phyloP scores from a whole-genome alignment of 2,329 filamentous ascomycete genomes.

The Aureobasidium musti region DNA sequence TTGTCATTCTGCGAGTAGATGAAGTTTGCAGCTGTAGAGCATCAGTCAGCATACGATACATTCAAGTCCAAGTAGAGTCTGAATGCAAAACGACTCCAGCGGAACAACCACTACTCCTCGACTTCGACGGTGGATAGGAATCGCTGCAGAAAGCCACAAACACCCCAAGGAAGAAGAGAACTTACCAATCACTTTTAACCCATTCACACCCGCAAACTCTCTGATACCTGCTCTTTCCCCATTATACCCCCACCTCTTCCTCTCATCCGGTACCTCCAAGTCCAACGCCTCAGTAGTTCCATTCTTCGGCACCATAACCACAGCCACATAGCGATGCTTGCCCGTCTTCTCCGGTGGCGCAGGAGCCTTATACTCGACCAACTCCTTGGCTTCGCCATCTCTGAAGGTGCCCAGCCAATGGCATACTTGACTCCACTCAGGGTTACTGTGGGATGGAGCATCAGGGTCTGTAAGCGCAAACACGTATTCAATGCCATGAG shows the following conservation, averaged over 20 bases:
- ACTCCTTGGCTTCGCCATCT: conserved; percentile 39
- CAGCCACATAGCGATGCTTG: conserved; percentile 60
- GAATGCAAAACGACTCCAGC: not conserved
- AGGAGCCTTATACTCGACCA: conserved; percentile 56
- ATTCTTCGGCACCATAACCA: conserved; percentile 52
- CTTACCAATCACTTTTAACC: conserved; percentile 51
- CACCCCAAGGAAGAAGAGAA: conserved; percentile 17
- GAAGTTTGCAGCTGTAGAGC: conserved; percentile 46
- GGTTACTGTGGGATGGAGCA: conserved; percentile 56
- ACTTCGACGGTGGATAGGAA: not conserved
- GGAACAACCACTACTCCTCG: not conserved
- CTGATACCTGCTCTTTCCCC: conserved; percentile 53
- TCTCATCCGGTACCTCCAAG: conserved; percentile 51
- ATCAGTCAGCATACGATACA: not conserved
- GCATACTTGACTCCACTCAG: conserved; percentile 60
- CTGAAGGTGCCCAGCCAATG: conserved; percentile 55
- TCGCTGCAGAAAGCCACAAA: too few relatives aligned
- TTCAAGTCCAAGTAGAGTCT: not conserved
- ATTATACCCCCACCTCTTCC: conserved; percentile 59
- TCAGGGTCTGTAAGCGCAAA: conserved; percentile 60
- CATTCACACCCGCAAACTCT: conserved; percentile 54
- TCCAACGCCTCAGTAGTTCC: conserved; percentile 47
- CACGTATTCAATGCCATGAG: conserved; percentile 39
- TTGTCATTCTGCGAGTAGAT: conserved; percentile 53
- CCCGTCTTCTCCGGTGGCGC: conserved; percentile 58